These are phyloP conservation scores for Corchorus capsularis DNA, from an alignment of 345 rosid genomes.

Conservation along the genomic window DNA sequence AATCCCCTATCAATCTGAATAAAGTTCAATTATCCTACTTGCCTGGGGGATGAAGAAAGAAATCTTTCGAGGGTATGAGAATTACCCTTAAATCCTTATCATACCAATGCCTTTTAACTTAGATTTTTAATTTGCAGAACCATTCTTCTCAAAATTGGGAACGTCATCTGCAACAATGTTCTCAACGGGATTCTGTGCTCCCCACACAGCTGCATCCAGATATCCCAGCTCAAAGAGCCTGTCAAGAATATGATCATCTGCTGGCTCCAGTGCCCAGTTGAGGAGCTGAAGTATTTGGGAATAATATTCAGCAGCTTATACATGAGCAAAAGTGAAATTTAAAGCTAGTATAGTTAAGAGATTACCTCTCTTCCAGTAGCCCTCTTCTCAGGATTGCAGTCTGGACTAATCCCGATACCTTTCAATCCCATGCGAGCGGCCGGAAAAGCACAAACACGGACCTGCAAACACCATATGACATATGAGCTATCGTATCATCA, in stretches of 20 bases:
- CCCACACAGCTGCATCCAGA: slow-evolving; percentile 83
- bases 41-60: neutral
- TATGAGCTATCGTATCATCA: neutral
- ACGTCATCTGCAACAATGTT: slow-evolving; percentile 46
- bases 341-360: neutral
- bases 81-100: neutral
- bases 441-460: slow-evolving; percentile 89
- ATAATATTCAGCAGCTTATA: slow-evolving; percentile 12
- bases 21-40: neutral
- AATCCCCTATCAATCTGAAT: neutral
- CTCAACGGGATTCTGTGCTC: slow-evolving; percentile 58
- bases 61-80: neutral
- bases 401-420: slow-evolving; percentile 89
- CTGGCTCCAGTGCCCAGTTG: slow-evolving; percentile 95
- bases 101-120: neutral
- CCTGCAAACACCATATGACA: slow-evolving; percentile 39
- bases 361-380: slow-evolving; percentile 73
- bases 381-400: slow-evolving; percentile 79
- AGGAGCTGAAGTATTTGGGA: slow-evolving; percentile 55
- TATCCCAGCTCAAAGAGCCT: slow-evolving; percentile 78
- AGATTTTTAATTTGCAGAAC: slow-evolving; percentile 16
- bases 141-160: slow-evolving; percentile 33
- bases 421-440: slow-evolving; percentile 55
- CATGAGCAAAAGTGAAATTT: neutral
- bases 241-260: slow-evolving; percentile 72